These are phyloP conservation scores for Spergularia bocconei DNA, from an alignment of 148 eudicot genomes.

Conservation along the genomic window DNA sequence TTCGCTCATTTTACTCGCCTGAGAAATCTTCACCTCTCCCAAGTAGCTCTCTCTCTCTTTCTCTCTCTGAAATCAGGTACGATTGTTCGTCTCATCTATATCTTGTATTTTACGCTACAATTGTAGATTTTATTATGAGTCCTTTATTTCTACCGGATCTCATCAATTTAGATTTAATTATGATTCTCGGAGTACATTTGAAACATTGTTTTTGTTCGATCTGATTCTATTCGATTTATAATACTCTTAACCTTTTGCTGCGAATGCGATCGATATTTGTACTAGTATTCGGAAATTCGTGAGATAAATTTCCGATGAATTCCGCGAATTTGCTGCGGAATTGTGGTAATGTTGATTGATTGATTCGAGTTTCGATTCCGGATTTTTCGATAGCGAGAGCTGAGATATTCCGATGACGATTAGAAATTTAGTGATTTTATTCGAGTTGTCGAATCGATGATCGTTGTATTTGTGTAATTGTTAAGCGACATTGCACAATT, in stretches of 20 bases:
- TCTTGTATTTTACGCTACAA: background rate
- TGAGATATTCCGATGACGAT: too few relatives aligned
- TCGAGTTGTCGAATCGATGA: too few relatives aligned
- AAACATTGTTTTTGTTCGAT: background rate
- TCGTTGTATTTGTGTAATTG: too few relatives aligned
- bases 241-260: background rate
- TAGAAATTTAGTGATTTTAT: too few relatives aligned
- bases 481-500: too few relatives aligned
- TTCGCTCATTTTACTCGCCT: conserved; percentile 9
- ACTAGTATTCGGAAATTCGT: background rate
- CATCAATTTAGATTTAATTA: background rate
- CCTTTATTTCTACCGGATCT: background rate
- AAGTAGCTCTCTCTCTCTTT: conserved; percentile 9
- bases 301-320: background rate
- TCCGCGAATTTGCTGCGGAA: background rate
- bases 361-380: background rate
- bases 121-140: background rate
- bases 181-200: background rate
- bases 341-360: background rate
- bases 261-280: background rate
- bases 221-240: background rate
- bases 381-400: too few relatives aligned
- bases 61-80: background rate
- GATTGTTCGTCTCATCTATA: background rate
- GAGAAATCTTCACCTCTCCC: background rate